These are phyloP conservation scores for Sistotremastrum niveocremeum DNA, from an alignment of 768 basidiomycete genomes.

Conservation along the genomic window DNA sequence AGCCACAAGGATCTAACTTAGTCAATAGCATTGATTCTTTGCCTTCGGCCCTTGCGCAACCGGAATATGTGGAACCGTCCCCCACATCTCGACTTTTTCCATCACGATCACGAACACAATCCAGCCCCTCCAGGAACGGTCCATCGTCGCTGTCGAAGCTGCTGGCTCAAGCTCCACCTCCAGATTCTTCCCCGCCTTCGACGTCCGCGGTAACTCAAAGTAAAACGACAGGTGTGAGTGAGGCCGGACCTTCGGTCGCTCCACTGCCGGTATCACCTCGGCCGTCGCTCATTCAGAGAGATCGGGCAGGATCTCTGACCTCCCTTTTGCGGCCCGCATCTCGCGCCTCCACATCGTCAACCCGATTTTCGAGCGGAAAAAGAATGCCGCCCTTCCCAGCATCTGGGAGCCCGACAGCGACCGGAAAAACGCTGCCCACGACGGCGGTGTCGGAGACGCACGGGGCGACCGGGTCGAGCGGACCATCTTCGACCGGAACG, in stretches of 20 bases:
- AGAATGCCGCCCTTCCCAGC: slow-evolving; percentile 44
- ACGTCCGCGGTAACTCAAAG: neutral
- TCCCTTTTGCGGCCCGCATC: slow-evolving; percentile 63
- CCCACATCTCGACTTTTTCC: slow-evolving; percentile 60
- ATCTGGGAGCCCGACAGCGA: slow-evolving; percentile 22
- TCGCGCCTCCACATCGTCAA: slow-evolving; percentile 52
- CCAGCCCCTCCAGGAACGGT: slow-evolving; percentile 49
- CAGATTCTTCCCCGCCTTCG: slow-evolving; percentile 2
- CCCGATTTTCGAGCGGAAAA: slow-evolving; percentile 37
- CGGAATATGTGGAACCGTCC: slow-evolving; percentile 61
- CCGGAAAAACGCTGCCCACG: slow-evolving; percentile 50
- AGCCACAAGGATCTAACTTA: neutral
- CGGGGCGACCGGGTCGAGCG: slow-evolving; percentile 22
- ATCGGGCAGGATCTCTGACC: slow-evolving; percentile 17
- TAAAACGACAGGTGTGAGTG: too few species aligned
- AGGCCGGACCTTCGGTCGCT: too few species aligned
- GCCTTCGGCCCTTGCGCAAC: slow-evolving; percentile 49
- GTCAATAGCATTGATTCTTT: slow-evolving; percentile 16
- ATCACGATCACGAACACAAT: slow-evolving; percentile 46
- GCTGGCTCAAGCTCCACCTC: slow-evolving; percentile 50
- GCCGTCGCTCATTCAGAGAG: neutral
- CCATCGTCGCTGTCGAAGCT: slow-evolving; percentile 72
- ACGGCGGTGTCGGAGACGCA: slow-evolving; percentile 49
- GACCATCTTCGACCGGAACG: neutral
- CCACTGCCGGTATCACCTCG: neutral